Conservation (phyloP, 1,284 basidiomycete genomes). For the Phellopilus nigrolimitatus region DNA sequence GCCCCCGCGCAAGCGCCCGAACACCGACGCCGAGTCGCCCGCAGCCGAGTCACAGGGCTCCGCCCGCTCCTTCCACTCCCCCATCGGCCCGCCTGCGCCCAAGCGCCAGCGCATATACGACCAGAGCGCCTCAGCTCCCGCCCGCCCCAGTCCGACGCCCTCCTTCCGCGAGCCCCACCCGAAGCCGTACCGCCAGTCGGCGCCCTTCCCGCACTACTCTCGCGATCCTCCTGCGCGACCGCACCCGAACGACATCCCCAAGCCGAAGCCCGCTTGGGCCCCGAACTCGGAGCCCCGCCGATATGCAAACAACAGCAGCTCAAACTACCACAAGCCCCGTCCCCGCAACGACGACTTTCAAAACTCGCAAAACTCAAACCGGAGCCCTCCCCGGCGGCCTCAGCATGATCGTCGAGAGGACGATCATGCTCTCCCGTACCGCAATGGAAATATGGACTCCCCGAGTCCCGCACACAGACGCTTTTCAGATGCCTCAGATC, state of each 20-base stretch:
- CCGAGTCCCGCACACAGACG: conserved; percentile 1
- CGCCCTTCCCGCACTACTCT: conserved; percentile 1
- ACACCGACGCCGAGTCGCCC: conserved; percentile 5
- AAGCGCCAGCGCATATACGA: conserved; percentile 10
- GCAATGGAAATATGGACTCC: not conserved
- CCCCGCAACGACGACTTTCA: conserved; percentile 7
- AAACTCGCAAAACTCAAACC: conserved; percentile 2
- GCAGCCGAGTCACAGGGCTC: not conserved
- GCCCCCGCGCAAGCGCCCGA: conserved; percentile 7
- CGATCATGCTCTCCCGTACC: not conserved
- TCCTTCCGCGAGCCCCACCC: conserved; percentile 1
- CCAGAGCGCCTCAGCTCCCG: too few relatives aligned
- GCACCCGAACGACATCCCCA: not conserved
- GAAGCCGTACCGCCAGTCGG: not conserved
- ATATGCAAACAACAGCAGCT: not conserved
- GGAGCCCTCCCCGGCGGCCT: conserved; percentile 7
- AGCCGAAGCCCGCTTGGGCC: not conserved
- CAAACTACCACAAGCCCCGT: conserved; percentile 5
- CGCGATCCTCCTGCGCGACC: conserved; percentile 8
- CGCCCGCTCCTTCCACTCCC: not conserved
- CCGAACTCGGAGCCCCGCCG: conserved; percentile 3
- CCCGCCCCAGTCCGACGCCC: conserved; percentile 1
- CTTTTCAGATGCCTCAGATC: conserved; percentile 10
- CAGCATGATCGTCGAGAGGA: conserved; percentile 1
- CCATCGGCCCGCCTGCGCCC: conserved; percentile 1